Conservation (phyloP, 345 rosid species). For the Aegle marmelos region DNA sequence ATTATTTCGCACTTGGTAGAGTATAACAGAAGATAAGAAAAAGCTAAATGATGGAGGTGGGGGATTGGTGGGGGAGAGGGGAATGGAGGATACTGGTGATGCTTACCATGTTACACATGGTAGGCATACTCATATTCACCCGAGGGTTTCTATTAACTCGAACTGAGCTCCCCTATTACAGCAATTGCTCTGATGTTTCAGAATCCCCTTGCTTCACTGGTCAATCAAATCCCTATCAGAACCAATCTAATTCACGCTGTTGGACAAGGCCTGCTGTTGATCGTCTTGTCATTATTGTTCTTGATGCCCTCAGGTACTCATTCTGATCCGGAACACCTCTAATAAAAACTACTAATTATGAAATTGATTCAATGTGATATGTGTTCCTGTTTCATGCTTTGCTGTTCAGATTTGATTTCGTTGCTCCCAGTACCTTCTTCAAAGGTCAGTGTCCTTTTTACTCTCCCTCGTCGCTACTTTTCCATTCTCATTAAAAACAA, state of each 20-base stretch:
- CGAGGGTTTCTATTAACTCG: conserved; percentile 90
- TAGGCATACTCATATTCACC: conserved; percentile 63
- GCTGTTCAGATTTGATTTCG: conserved; percentile 63
- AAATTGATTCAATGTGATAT: background rate
- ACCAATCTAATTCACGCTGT: conserved; percentile 23
- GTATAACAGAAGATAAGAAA: background rate
- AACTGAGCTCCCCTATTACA: conserved; percentile 80
- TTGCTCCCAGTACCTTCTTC: conserved; percentile 73
- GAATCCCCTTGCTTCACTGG: conserved; percentile 56
- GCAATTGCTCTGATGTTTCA: conserved; percentile 62
- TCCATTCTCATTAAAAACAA: background rate
- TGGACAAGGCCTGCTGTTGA: conserved; percentile 77
- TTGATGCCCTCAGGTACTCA: conserved; percentile 73
- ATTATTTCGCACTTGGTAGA: background rate
- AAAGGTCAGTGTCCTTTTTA: conserved; percentile 35
- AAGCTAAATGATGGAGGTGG: conserved; percentile 18
- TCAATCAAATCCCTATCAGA: conserved; percentile 1
- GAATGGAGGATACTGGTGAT: conserved; percentile 27
- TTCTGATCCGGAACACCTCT: too few relatives aligned
- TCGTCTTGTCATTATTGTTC: conserved; percentile 67
- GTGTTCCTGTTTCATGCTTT: background rate
- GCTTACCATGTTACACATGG: conserved; percentile 44
- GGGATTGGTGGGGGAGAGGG: conserved; percentile 14
- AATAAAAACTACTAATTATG: background rate
- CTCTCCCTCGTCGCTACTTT: background rate